phyloP scores from a whole-genome alignment of 306 rosid genomes.

The Sechiopsis laciniata region DNA sequence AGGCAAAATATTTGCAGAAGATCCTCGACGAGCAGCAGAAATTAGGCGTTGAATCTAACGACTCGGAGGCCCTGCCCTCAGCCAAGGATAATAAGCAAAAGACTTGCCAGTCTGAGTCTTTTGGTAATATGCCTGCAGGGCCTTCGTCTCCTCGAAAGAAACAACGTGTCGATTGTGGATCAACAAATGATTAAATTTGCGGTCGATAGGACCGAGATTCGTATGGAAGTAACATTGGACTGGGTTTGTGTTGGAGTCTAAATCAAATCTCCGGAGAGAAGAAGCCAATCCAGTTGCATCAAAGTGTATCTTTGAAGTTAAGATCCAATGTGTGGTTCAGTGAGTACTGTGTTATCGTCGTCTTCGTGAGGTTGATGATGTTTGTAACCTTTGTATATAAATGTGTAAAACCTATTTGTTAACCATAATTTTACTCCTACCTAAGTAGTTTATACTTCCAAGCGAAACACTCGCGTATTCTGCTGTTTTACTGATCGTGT shows the following conservation, averaged over 20 bases:
- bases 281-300: background rate
- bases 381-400: slow-evolving; percentile 19
- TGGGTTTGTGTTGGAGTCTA: background rate
- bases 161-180: slow-evolving; percentile 49
- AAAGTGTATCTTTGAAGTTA: slow-evolving; percentile 3
- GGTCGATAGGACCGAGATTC: background rate
- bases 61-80: slow-evolving; percentile 41
- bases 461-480: no score
- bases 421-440: slow-evolving; percentile 10
- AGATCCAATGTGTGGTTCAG: background rate
- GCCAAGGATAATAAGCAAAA: slow-evolving; percentile 45
- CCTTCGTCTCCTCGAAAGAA: slow-evolving; percentile 56
- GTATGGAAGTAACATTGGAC: background rate
- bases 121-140: slow-evolving; percentile 41
- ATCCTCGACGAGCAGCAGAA: slow-evolving; percentile 96
- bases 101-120: slow-evolving; percentile 44
- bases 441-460: background rate
- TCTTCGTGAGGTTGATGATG: slow-evolving; percentile 1
- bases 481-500: no score
- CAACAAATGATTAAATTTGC: slow-evolving; percentile 26
- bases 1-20: slow-evolving; percentile 93
- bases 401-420: slow-evolving; percentile 17
- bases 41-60: slow-evolving; percentile 59
- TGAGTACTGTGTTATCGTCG: background rate
- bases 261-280: background rate